Base-by-base conservation (phyloP, 1,284 basidiomycete genomes). In the Trametes sp. region DNA sequence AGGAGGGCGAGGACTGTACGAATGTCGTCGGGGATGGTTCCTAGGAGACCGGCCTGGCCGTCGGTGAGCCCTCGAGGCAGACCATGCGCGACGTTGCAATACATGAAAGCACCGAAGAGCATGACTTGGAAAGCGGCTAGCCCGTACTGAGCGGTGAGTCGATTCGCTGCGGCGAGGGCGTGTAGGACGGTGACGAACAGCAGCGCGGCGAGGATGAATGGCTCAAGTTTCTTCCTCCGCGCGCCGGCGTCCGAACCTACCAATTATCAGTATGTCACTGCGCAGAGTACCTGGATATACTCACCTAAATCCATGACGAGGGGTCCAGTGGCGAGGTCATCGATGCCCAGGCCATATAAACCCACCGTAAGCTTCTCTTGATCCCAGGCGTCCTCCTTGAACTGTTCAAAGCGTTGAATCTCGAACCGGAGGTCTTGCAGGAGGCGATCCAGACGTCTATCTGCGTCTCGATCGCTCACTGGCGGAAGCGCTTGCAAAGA, bases 111-210 rank as follows among this genome's bases (percentile, higher is more conserved):
- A 19, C 53, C 59, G 21, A 54, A 36, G 11, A 61, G 16, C 8
- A 61, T 16, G 41, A 55, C 46, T 19, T 36, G 23, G 3, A 60
- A 3, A 0, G 44, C 38, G 6, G 49, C 5, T 7, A 60, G 51
- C 7, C 38, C 45, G 31, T 41, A 50, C 3, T 29, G 45, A 13
- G 38, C 31, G 6, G 33, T 10, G 3, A 33, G 29, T 2, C 51
- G 14, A 11, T 38, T 23, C 3, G 35, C 45, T 6, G 53, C 33
- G 1, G 44, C 21, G 11, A 61, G 11, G 2, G 45, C 24, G 23
- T 61, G 59, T 2, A 54, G 49, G 7, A 61, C 19, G 14, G 59
- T 49, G 24, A 55, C 53, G 24, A 50, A n/a, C 28, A 52, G 13
- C 0, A 61, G 24, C 1, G 52, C 59, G 8, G 45, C 59, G 11